Base-by-base conservation (phyloP, 228 moss, liverwort and hornwort genomes). In the Sphagnum fallax region DNA sequence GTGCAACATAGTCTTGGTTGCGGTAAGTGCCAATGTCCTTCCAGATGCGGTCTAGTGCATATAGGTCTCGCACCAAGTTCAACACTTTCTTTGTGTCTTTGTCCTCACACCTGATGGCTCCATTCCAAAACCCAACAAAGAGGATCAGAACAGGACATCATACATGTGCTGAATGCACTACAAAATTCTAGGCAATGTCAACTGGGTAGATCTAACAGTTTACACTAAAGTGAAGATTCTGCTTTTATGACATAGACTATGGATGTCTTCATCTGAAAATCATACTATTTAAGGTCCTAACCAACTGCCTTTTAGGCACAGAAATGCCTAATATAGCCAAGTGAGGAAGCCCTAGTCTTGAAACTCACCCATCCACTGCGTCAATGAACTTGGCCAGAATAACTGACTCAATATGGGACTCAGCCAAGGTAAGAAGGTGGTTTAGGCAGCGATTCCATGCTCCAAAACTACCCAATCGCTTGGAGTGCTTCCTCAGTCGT, bases 371-470 rank as follows among this genome's bases (percentile, higher is more conserved):
- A 67, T 87, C 83, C 67, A 89, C 83, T 9, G 85, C 79, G 50
- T 87, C 85, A 52, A 77, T 87, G 71, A 92, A 92, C 72, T 80
- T 89, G 5, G 91, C 89, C 75, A 92, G 73, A 48, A 92, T 81
- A 53, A 92, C 91, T 4, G 91, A 89, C 81, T 92, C 91, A 49
- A 92, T 92, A 73, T 92, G 91, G 48, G 91, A 92, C 77, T 92
- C 91, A 7, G 91, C 89, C 70, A 92, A 62, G 13, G 89, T 92
- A 60, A 92, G 83, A 47, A 92, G 79, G 78, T 92, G 92, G 66
- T 92, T 92, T 6, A 92, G 73, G 73, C 92, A 92, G 78, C 89
- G 89, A 70, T 92, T 92, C 91, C 91, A 92, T 47, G 91, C 91
- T 68, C 87, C 91, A 64, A 92, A 92, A 68, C 83, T 86, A 61